Conservation (phyloP, 331 rosid species). For the Dryas integrifolia region DNA sequence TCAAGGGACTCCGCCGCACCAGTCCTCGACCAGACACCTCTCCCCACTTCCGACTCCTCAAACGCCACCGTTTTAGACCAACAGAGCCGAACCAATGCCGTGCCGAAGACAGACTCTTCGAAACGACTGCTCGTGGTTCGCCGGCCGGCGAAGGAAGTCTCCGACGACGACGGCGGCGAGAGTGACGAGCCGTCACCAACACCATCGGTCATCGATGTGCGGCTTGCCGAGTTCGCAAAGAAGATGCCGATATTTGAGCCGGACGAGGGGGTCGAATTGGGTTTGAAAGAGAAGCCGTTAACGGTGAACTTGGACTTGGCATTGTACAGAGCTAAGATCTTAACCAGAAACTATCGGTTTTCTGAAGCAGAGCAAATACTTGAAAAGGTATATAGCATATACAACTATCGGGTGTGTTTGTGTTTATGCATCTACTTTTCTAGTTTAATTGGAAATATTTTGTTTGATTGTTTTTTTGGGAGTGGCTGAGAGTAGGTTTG, state of each 20-base stretch:
- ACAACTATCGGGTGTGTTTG: neutral
- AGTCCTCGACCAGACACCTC: conserved; percentile 33
- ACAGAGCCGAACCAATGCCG: conserved; percentile 15
- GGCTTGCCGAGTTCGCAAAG: conserved; percentile 64
- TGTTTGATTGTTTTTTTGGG: neutral
- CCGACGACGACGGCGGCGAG: conserved; percentile 37
- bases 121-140: conserved; percentile 57
- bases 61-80: neutral
- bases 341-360: conserved; percentile 48
- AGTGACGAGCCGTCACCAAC: conserved; percentile 26
- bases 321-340: conserved; percentile 65
- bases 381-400: conserved; percentile 36
- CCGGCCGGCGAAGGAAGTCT: conserved; percentile 65
- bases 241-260: conserved; percentile 85
- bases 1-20: conserved; percentile 45
- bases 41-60: conserved; percentile 15
- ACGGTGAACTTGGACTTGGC: conserved; percentile 88
- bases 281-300: conserved; percentile 52
- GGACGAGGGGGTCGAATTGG: conserved; percentile 37
- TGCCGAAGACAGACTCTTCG: conserved; percentile 7
- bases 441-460: neutral
- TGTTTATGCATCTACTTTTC: conserved; percentile 1
- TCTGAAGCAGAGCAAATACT: conserved; percentile 65
- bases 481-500: conserved; percentile 19
- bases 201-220: conserved; percentile 43